Evolutionary conservation across 345 rosid genomes (phyloP).

Genomic region (Eucalyptus tenuipes): DNA sequence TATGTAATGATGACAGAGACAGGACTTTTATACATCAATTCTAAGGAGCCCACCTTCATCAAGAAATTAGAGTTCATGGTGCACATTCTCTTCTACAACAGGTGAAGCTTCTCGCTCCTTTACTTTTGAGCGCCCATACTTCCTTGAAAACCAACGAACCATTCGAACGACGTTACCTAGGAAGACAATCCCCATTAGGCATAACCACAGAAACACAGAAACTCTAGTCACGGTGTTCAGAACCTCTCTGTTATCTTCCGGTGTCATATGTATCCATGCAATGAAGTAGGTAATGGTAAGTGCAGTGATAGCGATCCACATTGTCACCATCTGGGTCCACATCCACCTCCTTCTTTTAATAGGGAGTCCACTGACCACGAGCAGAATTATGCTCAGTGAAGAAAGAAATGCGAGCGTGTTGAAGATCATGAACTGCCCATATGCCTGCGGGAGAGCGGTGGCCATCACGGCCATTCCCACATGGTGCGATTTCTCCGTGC

Average conservation of each 20-base stretch:
- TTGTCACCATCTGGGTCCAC: conserved; percentile 13
- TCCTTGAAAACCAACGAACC: background rate
- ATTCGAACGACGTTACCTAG: background rate
- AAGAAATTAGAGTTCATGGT: background rate
- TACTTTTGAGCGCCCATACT: background rate
- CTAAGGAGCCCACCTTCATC: background rate
- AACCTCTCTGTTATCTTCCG: background rate
- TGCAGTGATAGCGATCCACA: conserved; percentile 16
- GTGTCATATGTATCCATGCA: background rate
- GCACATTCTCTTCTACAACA: background rate
- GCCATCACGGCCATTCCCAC: conserved; percentile 11
- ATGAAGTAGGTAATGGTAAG: background rate
- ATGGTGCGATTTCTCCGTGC: background rate
- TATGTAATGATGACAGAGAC: background rate
- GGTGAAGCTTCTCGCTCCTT: background rate
- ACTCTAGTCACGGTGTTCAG: background rate
- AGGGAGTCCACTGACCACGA: conserved; percentile 16
- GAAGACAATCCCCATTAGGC: background rate
- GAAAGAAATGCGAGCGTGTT: conserved; percentile 6
- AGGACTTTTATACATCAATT: background rate
- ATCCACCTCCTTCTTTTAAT: conserved; percentile 1
- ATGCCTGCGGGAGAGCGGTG: background rate
- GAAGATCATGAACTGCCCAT: background rate
- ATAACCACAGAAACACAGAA: background rate
- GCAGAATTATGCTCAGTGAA: conserved; percentile 16